phyloP scores from a whole-genome alignment of 805 yeast species.

The Saccharomycopsis sp. region DNA sequence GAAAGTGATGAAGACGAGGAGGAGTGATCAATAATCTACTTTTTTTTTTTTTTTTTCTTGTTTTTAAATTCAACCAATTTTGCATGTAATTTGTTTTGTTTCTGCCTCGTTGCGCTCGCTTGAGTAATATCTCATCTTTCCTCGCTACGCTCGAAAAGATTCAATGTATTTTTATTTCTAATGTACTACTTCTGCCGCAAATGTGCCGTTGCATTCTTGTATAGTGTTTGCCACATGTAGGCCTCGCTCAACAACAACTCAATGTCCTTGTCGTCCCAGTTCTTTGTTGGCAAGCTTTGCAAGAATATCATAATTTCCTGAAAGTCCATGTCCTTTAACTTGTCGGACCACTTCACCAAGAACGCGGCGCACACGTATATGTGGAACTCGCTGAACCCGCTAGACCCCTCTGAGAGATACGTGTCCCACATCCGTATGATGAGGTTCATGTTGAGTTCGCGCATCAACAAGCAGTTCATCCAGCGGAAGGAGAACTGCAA shows the following conservation, averaged over 20 bases:
- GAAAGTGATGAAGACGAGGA: conserved; percentile 27
- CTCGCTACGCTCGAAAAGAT: no score
- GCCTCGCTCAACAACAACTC: conserved; percentile 93
- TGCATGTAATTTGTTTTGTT: no score
- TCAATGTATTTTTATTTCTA: no score
- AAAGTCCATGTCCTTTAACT: conserved; percentile 76
- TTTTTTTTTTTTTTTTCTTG: background rate
- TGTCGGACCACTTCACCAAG: conserved; percentile 75
- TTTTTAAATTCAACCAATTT: no score
- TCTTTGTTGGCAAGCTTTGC: conserved; percentile 79
- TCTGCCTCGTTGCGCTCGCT: no score
- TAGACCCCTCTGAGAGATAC: conserved; percentile 57
- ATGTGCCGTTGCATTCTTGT: conserved; percentile 85
- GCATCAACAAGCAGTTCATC: conserved; percentile 97
- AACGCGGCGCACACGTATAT: conserved; percentile 98
- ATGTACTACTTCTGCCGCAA: conserved; percentile 41
- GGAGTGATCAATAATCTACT: background rate
- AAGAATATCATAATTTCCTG: conserved; percentile 88
- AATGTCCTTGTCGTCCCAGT: conserved; percentile 83
- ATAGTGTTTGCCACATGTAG: conserved; percentile 89
- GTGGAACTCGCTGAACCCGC: conserved; percentile 85
- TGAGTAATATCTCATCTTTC: no score
- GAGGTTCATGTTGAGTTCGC: conserved; percentile 71
- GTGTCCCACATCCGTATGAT: conserved; percentile 98
- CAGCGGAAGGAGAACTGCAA: conserved; percentile 94